Conservation (phyloP, 2,329 filamentous ascomycete genomes). For the Ilyonectria robusta region DNA sequence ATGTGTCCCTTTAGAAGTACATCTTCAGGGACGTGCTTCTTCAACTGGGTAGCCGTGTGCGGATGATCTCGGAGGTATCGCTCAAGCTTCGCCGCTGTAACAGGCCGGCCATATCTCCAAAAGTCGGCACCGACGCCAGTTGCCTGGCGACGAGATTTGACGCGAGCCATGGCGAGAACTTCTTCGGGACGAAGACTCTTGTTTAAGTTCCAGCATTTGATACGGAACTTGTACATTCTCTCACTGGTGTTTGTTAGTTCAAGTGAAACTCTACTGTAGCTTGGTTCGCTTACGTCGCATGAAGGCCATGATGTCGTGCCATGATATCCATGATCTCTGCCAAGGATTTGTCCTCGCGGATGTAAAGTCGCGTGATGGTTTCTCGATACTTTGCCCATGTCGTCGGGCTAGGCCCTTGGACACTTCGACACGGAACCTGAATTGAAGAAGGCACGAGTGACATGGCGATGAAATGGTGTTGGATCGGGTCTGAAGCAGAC, state of each 20-base stretch:
- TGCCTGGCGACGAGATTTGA: slow-evolving; percentile 4
- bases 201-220: slow-evolving; percentile 22
- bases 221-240: slow-evolving; percentile 26
- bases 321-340: slow-evolving; percentile 5
- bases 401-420: slow-evolving; percentile 11
- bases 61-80: slow-evolving; percentile 14
- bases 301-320: slow-evolving; percentile 5
- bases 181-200: slow-evolving; percentile 13
- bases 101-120: slow-evolving; percentile 16
- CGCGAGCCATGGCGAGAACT: slow-evolving; percentile 15
- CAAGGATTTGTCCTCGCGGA: slow-evolving; percentile 5
- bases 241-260: background rate
- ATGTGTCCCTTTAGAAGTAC: background rate
- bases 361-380: slow-evolving; percentile 11
- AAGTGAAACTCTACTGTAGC: background rate
- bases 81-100: slow-evolving; percentile 4
- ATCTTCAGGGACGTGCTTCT: slow-evolving; percentile 9
- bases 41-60: background rate
- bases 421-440: background rate
- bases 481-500: background rate
- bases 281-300: slow-evolving; percentile 9
- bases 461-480: background rate
- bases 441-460: background rate
- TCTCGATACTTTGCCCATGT: slow-evolving; percentile 3
- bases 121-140: slow-evolving; percentile 7